Evolutionary conservation across 2,329 filamentous ascomycete genomes (phyloP).

Genomic region (Fusarium nelsonii): DNA sequence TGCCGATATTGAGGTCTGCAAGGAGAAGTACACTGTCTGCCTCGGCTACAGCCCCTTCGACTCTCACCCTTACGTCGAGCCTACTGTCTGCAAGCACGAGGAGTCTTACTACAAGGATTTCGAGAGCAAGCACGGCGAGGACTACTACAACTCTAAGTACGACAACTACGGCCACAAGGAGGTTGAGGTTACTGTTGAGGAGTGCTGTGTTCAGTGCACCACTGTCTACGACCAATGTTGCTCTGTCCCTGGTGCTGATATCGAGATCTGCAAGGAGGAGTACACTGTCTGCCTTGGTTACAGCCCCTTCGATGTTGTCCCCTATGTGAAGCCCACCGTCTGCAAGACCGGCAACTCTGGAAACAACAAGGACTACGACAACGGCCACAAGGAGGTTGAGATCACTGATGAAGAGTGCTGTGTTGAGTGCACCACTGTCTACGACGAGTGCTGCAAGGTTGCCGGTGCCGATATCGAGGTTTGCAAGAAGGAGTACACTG

Average conservation of each 20-base stretch:
- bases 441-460: constrained; percentile 28
- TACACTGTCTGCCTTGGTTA: constrained; percentile 33
- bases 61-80: constrained; percentile 5
- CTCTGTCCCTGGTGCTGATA: constrained; percentile 12
- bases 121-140: neutral
- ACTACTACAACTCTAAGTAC: neutral
- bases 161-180: neutral
- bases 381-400: too few relatives aligned
- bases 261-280: constrained; percentile 27
- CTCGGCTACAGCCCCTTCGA: constrained; percentile 34
- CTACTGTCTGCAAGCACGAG: constrained; percentile 32
- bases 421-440: constrained; percentile 29
- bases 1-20: constrained; percentile 23
- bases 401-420: constrained; percentile 32
- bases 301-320: constrained; percentile 20
- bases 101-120: neutral
- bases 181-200: constrained; percentile 15
- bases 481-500: constrained; percentile 31
- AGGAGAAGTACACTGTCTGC: constrained; percentile 27
- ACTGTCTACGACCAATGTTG: constrained; percentile 34
- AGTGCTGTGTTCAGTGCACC: constrained; percentile 34
- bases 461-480: constrained; percentile 16
- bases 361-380: too few relatives aligned
- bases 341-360: constrained; percentile 26
- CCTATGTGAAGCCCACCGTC: constrained; percentile 34